Base-by-base conservation (phyloP, 179 eudicot species). In the Drosera spatulata region DNA sequence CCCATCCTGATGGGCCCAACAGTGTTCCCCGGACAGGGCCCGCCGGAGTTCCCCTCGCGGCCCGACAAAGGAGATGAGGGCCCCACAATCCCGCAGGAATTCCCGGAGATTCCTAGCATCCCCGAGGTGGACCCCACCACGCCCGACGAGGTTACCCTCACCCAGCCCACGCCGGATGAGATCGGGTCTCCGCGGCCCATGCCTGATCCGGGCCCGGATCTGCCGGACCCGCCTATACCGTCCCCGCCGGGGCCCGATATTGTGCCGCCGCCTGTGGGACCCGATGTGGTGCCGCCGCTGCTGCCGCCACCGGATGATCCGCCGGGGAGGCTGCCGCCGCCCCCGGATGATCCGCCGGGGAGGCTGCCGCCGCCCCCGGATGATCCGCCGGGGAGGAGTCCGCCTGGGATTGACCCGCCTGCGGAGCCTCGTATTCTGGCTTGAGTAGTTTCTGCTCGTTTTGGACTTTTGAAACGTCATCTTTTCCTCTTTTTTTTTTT, bases 1-100 rank as follows among this genome's bases (percentile, higher is more conserved):
- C 53, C 53, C 13, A 50, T 14, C 33, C 33, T 22, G 33, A 22
- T 22, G 33, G 53, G 53, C 53, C 11, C 11, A 50, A 4, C 3
- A 10, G 4, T 10, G 4, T 0, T 10, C 13, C 53, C 10, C 1
- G 53, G 53, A 50, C 10, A 50, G 53, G 12, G 53, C 11, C 53
- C 53, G 53, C 53, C 53, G 53, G 53, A 50, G 53, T 50, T 50
- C n/a, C 53, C 53, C 4, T 50, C 53, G 13, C 3, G 53, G 53
- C 53, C 53, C 11, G 12, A 10, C 13, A 14, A 10, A 4, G 53
- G 13, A 4, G 4, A 12, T 2, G 13, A 10, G 4, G 4, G 2
- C 4, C 53, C 53, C 0, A 4, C 53, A 1, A 14, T 50, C n/a
- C 53, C 53, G 2, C 53, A 12, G 11, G 53, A 50, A 50, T 12